A percentile compares a stretch with the other conserved stretches of the same genome.
phyloP scores from a whole-genome alignment of 2,329 filamentous ascomycete genomes.

The Trichoderma asperellum region DNA sequence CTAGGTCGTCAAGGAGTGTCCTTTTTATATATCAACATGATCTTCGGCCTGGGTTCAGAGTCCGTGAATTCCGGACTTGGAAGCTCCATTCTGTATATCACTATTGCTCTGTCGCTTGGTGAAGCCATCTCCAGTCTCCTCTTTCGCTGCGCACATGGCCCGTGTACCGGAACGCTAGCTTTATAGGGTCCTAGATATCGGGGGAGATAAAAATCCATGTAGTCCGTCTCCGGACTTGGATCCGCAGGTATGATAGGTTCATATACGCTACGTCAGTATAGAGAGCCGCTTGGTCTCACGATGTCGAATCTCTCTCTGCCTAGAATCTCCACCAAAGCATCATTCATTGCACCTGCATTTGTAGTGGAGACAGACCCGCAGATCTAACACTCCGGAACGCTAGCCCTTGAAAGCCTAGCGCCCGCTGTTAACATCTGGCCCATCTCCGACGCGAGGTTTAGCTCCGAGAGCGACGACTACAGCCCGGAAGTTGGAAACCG shows the following conservation, averaged over 20 bases:
- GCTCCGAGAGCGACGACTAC: constrained; percentile 6
- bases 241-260: neutral
- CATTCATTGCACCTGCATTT: neutral
- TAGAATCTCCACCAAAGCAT: neutral
- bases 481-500: neutral
- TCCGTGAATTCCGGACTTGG: neutral
- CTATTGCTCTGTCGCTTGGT: neutral
- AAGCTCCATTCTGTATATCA: neutral
- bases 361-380: neutral
- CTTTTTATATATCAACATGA: neutral
- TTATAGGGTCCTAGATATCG: neutral
- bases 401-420: constrained; percentile 2
- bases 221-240: neutral
- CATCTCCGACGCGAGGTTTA: neutral
- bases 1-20: too few species aligned
- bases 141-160: neutral
- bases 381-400: constrained; percentile 24
- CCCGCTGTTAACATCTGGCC: neutral
- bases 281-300: neutral
- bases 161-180: neutral
- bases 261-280: neutral
- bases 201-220: neutral
- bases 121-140: constrained; percentile 1
- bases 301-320: neutral
- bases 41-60: neutral